phyloP scores from a whole-genome alignment of 345 rosid species.

The Adansonia digitata region DNA sequence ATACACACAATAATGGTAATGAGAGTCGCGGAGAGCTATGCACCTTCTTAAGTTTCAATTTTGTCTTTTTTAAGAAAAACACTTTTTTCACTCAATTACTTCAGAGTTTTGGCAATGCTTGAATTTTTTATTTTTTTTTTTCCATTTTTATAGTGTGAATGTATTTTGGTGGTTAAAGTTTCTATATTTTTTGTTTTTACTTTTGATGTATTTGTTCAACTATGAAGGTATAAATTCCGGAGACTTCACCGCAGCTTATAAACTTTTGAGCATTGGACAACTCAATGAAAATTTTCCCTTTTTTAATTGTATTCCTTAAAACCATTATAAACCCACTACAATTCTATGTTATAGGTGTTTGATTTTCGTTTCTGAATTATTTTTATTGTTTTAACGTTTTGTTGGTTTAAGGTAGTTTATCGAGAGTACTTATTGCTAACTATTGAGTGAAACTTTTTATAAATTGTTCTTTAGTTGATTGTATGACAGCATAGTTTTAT shows the following conservation, averaged over 20 bases:
- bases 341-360: neutral
- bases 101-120: too few species aligned
- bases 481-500: constrained; percentile 2
- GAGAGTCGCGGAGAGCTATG: constrained; percentile 67
- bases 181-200: neutral
- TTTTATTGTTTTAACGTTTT: neutral
- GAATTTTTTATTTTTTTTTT: too few species aligned
- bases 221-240: constrained; percentile 54
- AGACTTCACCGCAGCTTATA: constrained; percentile 33
- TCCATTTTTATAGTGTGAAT: neutral
- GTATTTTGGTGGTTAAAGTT: neutral
- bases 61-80: constrained; percentile 19
- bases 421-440: neutral
- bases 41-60: constrained; percentile 69
- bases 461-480: neutral
- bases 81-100: too few species aligned
- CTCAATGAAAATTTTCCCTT: constrained; percentile 24
- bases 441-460: neutral
- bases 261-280: constrained; percentile 24
- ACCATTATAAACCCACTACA: neutral
- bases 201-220: constrained; percentile 8
- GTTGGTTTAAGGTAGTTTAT: neutral
- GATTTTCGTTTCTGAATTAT: neutral
- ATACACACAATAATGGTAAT: constrained; percentile 56
- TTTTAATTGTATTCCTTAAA: neutral